phyloP scores from a whole-genome alignment of 768 basidiomycete species.

The Candolleomyces eurysporus region DNA sequence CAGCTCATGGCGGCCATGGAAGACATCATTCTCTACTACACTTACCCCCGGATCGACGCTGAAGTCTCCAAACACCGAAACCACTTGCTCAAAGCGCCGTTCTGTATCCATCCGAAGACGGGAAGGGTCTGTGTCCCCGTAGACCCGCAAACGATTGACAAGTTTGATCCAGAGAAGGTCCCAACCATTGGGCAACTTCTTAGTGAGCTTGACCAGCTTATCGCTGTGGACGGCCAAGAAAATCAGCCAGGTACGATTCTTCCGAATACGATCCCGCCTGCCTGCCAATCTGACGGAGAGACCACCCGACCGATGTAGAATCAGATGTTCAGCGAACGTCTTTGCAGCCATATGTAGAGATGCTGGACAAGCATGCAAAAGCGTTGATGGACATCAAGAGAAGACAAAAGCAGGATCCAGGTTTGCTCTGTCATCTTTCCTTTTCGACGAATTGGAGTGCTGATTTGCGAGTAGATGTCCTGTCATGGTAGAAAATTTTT shows the following conservation, averaged over 20 bases:
- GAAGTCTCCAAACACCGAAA: slow-evolving; percentile 98
- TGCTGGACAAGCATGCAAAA: slow-evolving; percentile 74
- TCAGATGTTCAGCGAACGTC: slow-evolving; percentile 59
- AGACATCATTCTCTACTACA: slow-evolving; percentile 90
- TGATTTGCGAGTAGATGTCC: background rate
- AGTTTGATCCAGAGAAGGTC: slow-evolving; percentile 81
- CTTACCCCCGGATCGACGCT: slow-evolving; percentile 93
- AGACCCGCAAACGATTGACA: slow-evolving; percentile 68
- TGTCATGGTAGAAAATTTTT: slow-evolving; percentile 1
- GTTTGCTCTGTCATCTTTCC: slow-evolving; percentile 18
- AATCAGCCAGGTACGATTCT: slow-evolving; percentile 47
- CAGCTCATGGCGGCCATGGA: slow-evolving; percentile 56
- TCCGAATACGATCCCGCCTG: slow-evolving; percentile 34
- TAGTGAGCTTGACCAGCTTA: slow-evolving; percentile 62
- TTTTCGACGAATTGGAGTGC: background rate
- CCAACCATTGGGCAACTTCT: slow-evolving; percentile 88
- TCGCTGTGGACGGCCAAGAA: slow-evolving; percentile 25
- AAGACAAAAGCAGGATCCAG: slow-evolving; percentile 44
- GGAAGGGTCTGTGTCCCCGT: slow-evolving; percentile 95
- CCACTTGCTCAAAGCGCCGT: slow-evolving; percentile 96
- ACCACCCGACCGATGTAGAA: background rate
- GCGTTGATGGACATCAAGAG: slow-evolving; percentile 57
- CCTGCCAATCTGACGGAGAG: background rate
- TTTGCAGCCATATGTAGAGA: slow-evolving; percentile 84
- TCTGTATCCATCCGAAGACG: slow-evolving; percentile 95